These are phyloP conservation scores for Cymbidium sinense DNA, from an alignment of 106 monocot genomes.

Conservation along the genomic window DNA sequence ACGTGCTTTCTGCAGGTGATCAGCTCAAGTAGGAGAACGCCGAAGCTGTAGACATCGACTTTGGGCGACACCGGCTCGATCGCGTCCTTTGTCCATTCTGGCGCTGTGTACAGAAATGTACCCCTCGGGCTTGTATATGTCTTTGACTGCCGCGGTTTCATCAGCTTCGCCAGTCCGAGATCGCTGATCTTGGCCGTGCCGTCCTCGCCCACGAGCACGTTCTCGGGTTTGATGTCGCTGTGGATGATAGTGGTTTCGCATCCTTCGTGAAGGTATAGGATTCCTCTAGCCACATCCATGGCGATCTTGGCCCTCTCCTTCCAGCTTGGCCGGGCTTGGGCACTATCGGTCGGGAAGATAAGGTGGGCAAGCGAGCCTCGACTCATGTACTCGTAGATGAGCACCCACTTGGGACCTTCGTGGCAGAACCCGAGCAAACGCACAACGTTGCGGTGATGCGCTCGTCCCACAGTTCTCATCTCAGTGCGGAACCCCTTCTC, in stretches of 20 bases:
- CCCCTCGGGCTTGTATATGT: slow-evolving; percentile 28
- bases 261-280: slow-evolving; percentile 36
- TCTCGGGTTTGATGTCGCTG: slow-evolving; percentile 46
- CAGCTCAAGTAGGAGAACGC: slow-evolving; percentile 34
- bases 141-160: slow-evolving; percentile 4
- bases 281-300: slow-evolving; percentile 21
- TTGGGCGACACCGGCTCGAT: slow-evolving; percentile 16
- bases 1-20: slow-evolving; percentile 30
- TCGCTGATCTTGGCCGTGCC: slow-evolving; percentile 21
- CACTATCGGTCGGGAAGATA: neutral
- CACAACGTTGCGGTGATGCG: slow-evolving; percentile 43
- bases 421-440: slow-evolving; percentile 33
- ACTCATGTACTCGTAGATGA: slow-evolving; percentile 35
- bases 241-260: slow-evolving; percentile 28
- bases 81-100: slow-evolving; percentile 29
- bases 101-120: slow-evolving; percentile 35
- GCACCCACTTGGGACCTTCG: slow-evolving; percentile 19
- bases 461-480: slow-evolving; percentile 22
- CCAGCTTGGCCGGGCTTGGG: slow-evolving; percentile 13
- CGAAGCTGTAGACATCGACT: slow-evolving; percentile 61
- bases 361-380: slow-evolving; percentile 24
- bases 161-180: slow-evolving; percentile 36
- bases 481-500: slow-evolving; percentile 29
- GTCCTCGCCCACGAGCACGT: slow-evolving; percentile 28
- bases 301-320: slow-evolving; percentile 24